A percentile compares a stretch with the other conserved stretches of the same genome.
Evolutionary conservation across 306 rosid genomes (phyloP).

Genomic region (Carpinus fangiana): DNA sequence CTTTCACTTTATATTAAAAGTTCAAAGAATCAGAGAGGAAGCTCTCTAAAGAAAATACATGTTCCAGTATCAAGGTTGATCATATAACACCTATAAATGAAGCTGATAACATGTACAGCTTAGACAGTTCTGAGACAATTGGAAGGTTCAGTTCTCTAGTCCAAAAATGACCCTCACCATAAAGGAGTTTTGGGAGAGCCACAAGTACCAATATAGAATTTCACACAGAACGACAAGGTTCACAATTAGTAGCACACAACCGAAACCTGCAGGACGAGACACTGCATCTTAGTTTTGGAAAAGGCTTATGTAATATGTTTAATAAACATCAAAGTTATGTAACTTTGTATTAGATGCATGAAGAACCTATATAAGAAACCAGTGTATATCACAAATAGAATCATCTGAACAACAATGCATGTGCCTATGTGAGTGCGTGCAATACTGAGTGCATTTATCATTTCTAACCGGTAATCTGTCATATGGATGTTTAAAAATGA

Average conservation of each 20-base stretch:
- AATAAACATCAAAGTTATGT: not conserved
- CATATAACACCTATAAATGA: constrained; percentile 31
- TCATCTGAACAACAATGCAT: not conserved
- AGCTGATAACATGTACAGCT: constrained; percentile 21
- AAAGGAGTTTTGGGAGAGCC: constrained; percentile 31
- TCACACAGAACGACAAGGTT: constrained; percentile 10
- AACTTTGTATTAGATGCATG: not conserved
- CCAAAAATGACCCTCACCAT: constrained; percentile 34
- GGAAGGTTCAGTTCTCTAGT: constrained; percentile 21
- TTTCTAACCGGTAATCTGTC: not conserved
- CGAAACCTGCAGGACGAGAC: constrained; percentile 46
- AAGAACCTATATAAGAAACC: not conserved
- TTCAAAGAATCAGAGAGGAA: constrained; percentile 25
- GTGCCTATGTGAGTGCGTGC: not conserved
- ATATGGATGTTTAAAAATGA: not conserved
- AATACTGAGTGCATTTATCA: not conserved
- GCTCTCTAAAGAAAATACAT: constrained; percentile 30
- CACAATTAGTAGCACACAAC: constrained; percentile 12
- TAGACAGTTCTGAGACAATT: constrained; percentile 16
- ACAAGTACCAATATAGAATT: constrained; percentile 27
- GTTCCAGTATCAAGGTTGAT: constrained; percentile 32
- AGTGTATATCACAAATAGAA: not conserved
- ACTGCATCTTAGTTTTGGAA: constrained; percentile 27
- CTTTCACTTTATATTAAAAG: constrained; percentile 30
- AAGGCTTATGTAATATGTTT: not conserved